phyloP scores from a whole-genome alignment of 2,329 filamentous ascomycete genomes.

The Knufia fluminis region DNA sequence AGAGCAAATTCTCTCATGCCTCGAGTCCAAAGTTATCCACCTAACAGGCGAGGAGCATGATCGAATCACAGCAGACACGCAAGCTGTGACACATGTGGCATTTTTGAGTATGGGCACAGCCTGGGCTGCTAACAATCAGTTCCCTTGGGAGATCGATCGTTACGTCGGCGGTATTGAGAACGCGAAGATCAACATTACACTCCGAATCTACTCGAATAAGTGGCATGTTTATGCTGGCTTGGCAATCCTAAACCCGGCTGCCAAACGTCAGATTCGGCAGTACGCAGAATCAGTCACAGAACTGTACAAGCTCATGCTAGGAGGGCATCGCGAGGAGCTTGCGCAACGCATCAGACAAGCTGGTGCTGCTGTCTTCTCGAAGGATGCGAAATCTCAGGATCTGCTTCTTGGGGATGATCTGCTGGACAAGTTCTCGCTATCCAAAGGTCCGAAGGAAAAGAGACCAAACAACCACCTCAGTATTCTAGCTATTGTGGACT shows the following conservation, averaged over 20 bases:
- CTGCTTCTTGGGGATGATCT: conserved; percentile 70
- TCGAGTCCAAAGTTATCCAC: conserved; percentile 77
- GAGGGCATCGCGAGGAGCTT: conserved; percentile 67
- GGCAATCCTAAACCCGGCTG: conserved; percentile 90
- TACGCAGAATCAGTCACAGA: conserved; percentile 89
- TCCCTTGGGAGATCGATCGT: conserved; percentile 92
- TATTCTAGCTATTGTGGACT: conserved; percentile 93
- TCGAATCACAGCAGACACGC: conserved; percentile 94
- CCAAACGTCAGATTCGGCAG: conserved; percentile 84
- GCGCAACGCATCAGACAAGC: conserved; percentile 67
- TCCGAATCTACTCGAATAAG: conserved; percentile 96
- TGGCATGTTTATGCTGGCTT: conserved; percentile 99
- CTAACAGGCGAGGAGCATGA: conserved; percentile 84
- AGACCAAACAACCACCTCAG: conserved; percentile 90
- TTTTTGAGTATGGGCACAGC: conserved; percentile 97
- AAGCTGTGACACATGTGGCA: conserved; percentile 94
- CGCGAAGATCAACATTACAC: conserved; percentile 95
- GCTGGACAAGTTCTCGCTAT: conserved; percentile 80
- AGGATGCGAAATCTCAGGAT: conserved; percentile 45
- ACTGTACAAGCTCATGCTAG: conserved; percentile 93
- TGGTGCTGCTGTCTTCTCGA: conserved; percentile 59
- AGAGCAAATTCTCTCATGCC: conserved; percentile 69
- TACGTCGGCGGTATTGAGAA: conserved; percentile 98
- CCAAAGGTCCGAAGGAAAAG: conserved; percentile 55
- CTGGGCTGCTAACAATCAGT: conserved; percentile 90